Base-by-base conservation (phyloP, 345 rosid genomes). In the Conringia planisiliqua region DNA sequence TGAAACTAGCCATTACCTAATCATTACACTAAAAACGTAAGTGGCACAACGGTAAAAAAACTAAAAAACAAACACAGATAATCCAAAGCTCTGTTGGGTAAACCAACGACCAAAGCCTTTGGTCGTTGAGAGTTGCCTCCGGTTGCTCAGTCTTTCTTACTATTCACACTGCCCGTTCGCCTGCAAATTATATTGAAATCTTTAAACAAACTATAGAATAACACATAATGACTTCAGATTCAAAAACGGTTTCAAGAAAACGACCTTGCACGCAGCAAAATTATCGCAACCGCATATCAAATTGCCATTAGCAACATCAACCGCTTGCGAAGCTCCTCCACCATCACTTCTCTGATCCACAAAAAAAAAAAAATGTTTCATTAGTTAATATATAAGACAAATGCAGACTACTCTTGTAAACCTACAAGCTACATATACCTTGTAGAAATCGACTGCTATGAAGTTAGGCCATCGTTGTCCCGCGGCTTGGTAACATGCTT, bases 381-480 rank as follows among this genome's bases (percentile, higher is more conserved):
- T 39, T 32, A 14, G 4, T 18, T 27, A 33, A 44, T 30, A n/a
- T n/a, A n/a, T n/a, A 30, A 40, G 38, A 48, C 9, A 47, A 11
- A 71, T 38, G 54, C 10, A 62, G 27, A 59, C 9, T 39, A 26
- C 29, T 61, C 30, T 50, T 26, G 0, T 5, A 29, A 61, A 27
- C 8, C 35, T 71, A 71, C 18, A 33, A 22, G 39, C 43, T 47
- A 47, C 3, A 48, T 48, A 8, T 86, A 95, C 98, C 93, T 84
- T 84, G 89, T 95, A 90, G 71, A 84, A 90, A 73, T 95, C 98
- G 7, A 92, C 96, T 2, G 99, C 90, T 29, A 95, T 84, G 90
- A 83, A 92, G 84, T 92, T 92, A 66, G 99, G 96, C 99, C 99
- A 92, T 27, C 97, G 79, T 27, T 90, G 83, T 10, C 91, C 96